Evolutionary conservation across 345 rosid species (phyloP).

Genomic region (Salix arbutifolia): DNA sequence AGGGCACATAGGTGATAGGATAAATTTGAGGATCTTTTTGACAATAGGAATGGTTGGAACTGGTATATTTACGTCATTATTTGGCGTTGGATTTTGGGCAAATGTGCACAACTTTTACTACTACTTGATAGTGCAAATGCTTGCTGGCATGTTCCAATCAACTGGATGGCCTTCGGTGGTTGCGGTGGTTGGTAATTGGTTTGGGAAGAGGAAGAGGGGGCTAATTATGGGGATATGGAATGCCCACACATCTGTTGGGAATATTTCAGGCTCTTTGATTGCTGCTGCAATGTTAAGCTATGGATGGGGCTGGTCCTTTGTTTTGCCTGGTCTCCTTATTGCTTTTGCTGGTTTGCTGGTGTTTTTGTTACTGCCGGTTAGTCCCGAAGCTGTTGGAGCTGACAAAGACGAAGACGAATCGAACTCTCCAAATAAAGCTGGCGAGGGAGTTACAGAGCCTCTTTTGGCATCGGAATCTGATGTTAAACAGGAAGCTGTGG

Average conservation of each 20-base stretch:
- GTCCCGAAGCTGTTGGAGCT: constrained; percentile 68
- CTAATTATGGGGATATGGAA: constrained; percentile 95
- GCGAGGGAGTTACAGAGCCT: constrained; percentile 44
- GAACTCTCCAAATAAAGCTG: constrained; percentile 46
- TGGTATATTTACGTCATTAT: constrained; percentile 70
- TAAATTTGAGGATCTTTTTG: constrained; percentile 71
- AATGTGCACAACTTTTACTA: constrained; percentile 67
- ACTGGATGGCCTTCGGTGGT: constrained; percentile 99
- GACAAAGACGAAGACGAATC: constrained; percentile 45
- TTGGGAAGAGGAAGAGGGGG: constrained; percentile 87
- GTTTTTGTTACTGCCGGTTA: constrained; percentile 67
- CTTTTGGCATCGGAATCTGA: constrained; percentile 41
- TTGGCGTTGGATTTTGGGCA: constrained; percentile 80
- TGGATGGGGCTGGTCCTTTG: constrained; percentile 99
- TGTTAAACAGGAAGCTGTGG: constrained; percentile 56
- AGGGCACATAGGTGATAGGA: constrained; percentile 87
- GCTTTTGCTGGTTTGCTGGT: constrained; percentile 53
- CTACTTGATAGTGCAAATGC: constrained; percentile 60
- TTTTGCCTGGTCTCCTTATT: constrained; percentile 66
- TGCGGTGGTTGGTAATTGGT: constrained; percentile 94
- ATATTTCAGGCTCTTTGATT: constrained; percentile 75
- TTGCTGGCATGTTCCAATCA: constrained; percentile 85
- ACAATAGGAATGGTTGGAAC: constrained; percentile 89
- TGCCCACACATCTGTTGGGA: constrained; percentile 93
- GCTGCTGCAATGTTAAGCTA: constrained; percentile 65